Percentiles rank a stretch among this genome's conserved stretches.
Evolutionary conservation across 805 yeast genomes (phyloP).

Genomic region (Candida chilensis): DNA sequence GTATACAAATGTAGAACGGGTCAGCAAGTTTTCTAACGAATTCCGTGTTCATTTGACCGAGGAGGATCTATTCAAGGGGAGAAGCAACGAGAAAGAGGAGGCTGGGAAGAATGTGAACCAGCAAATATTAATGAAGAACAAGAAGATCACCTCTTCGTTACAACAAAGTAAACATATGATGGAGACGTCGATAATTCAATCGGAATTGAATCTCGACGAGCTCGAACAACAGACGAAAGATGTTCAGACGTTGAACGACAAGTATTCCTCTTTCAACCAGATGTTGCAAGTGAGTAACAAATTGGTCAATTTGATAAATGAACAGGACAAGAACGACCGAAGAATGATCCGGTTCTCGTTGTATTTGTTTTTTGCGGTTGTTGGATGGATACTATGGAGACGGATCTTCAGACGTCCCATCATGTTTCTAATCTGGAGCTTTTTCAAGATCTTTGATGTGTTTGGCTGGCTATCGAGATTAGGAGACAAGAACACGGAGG

Average conservation of each 20-base stretch:
- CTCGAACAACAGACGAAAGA: constrained; percentile 31
- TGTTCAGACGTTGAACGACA: constrained; percentile 19
- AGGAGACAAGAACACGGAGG: too few relatives aligned
- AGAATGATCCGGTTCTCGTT: constrained; percentile 25
- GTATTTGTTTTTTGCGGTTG: constrained; percentile 23
- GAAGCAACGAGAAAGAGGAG: background rate
- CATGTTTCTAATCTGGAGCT: constrained; percentile 24
- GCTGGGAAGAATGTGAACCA: constrained; percentile 13
- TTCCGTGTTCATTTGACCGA: background rate
- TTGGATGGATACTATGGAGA: constrained; percentile 30
- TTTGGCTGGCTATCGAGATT: too few relatives aligned
- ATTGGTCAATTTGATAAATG: constrained; percentile 31
- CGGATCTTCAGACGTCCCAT: constrained; percentile 26
- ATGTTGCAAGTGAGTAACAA: constrained; percentile 21
- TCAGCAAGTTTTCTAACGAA: background rate
- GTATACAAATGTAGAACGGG: background rate
- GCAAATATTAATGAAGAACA: constrained; percentile 26
- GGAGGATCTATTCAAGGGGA: background rate
- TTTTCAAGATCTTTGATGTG: constrained; percentile 17
- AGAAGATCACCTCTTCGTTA: constrained; percentile 25
- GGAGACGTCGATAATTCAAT: constrained; percentile 28
- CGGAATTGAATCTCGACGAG: constrained; percentile 30
- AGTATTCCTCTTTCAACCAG: constrained; percentile 17
- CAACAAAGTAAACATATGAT: constrained; percentile 28
- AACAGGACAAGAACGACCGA: constrained; percentile 29